Conservation (phyloP, 495 filamentous ascomycete species). For the Cercophora newfieldiana region DNA sequence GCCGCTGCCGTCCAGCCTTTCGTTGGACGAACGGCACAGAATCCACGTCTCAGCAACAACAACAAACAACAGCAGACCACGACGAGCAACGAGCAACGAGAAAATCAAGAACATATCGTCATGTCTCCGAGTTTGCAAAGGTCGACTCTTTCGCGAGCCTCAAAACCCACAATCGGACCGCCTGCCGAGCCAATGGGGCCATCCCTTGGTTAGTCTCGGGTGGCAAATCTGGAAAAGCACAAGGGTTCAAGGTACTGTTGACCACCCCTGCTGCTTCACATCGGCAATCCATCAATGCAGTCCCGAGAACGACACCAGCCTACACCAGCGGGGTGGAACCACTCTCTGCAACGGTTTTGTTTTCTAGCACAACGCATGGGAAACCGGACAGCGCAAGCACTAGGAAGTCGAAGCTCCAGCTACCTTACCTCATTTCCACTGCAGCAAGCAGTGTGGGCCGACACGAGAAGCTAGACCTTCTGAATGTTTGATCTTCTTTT, state of each 20-base stretch:
- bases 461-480: slow-evolving; percentile 19
- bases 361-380: slow-evolving; percentile 8
- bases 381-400: slow-evolving; percentile 9
- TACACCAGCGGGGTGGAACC: neutral
- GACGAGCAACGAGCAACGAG: no score
- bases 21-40: neutral
- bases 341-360: neutral
- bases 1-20: slow-evolving; percentile 15
- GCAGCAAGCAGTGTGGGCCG: slow-evolving; percentile 18
- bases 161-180: neutral
- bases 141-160: no score
- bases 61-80: neutral
- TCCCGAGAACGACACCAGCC: neutral
- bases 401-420: slow-evolving; percentile 11
- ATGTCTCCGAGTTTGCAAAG: no score
- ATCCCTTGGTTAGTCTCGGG: slow-evolving; percentile 24
- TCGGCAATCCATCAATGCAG: slow-evolving; percentile 20
- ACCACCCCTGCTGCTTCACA: slow-evolving; percentile 13
- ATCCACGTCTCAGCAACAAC: neutral
- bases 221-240: slow-evolving; percentile 23
- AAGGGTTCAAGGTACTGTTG: slow-evolving; percentile 4
- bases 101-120: no score
- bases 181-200: slow-evolving; percentile 16
- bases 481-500: slow-evolving; percentile 49
- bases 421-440: slow-evolving; percentile 7